These are phyloP conservation scores for Plantago ovata DNA, from an alignment of 257 asterid genomes.

Conservation along the genomic window DNA sequence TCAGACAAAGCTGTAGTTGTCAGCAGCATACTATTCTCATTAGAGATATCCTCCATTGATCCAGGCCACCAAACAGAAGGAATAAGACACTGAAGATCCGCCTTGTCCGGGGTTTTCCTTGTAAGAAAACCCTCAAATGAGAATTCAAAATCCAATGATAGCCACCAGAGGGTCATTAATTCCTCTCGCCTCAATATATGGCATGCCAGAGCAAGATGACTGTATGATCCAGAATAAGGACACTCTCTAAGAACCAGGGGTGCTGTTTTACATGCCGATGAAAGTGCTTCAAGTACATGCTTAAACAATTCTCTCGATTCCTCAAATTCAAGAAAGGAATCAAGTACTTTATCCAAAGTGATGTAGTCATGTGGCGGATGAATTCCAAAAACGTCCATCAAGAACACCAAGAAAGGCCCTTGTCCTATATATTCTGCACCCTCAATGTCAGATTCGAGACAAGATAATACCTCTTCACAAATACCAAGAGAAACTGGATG, in stretches of 20 bases:
- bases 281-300: constrained; percentile 65
- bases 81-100: constrained; percentile 81
- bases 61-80: constrained; percentile 99
- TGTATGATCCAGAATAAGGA: constrained; percentile 93
- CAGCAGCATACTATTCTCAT: constrained; percentile 78
- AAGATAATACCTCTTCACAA: constrained; percentile 57
- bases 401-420: constrained; percentile 73
- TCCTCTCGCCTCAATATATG: constrained; percentile 80
- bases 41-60: constrained; percentile 68
- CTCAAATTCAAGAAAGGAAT: constrained; percentile 60
- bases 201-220: constrained; percentile 77
- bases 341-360: constrained; percentile 71
- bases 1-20: constrained; percentile 88
- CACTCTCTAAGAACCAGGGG: constrained; percentile 67
- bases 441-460: constrained; percentile 41
- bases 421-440: constrained; percentile 58
- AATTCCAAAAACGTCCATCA: constrained; percentile 59
- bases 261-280: constrained; percentile 76
- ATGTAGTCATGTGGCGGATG: constrained; percentile 82
- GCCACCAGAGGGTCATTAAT: constrained; percentile 86
- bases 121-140: constrained; percentile 85
- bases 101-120: constrained; percentile 75
- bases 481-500: constrained; percentile 71
- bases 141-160: constrained; percentile 66
- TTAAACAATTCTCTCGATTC: constrained; percentile 54